phyloP scores from a whole-genome alignment of 2,329 filamentous ascomycete species.

The Fusarium bulbicola region DNA sequence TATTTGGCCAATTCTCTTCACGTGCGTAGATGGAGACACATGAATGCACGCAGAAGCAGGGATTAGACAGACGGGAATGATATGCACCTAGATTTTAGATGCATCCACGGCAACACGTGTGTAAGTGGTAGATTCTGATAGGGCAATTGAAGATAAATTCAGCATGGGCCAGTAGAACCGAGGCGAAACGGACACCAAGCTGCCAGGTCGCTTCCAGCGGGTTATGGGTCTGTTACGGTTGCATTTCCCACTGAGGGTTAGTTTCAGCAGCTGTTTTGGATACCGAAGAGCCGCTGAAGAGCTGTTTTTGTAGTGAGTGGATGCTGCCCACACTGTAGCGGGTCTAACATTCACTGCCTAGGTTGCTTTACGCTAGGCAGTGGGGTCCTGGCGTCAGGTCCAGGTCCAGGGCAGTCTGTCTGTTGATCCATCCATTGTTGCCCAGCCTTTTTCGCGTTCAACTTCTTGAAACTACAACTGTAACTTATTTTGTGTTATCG shows the following conservation, averaged over 20 bases:
- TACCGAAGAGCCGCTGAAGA: constrained; percentile 20
- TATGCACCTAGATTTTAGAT: constrained; percentile 26
- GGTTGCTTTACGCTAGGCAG: constrained; percentile 2
- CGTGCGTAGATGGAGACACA: constrained; percentile 18
- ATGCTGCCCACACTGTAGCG: background rate
- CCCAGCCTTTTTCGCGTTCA: constrained; percentile 23
- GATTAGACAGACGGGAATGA: constrained; percentile 10
- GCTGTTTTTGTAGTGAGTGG: background rate
- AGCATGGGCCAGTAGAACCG: background rate
- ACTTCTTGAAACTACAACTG: constrained; percentile 7
- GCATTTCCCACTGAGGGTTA: constrained; percentile 4
- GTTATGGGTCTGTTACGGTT: constrained; percentile 1
- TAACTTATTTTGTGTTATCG: constrained; percentile 4
- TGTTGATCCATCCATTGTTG: constrained; percentile 15
- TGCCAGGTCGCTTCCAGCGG: background rate
- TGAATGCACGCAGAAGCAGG: constrained; percentile 28
- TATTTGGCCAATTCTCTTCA: constrained; percentile 11
- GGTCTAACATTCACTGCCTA: background rate
- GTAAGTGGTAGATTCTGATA: constrained; percentile 24
- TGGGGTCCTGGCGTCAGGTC: constrained; percentile 21
- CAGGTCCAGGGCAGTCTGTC: background rate
- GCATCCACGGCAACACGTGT: constrained; percentile 27
- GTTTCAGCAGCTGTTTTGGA: constrained; percentile 16
- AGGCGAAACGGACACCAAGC: constrained; percentile 1
- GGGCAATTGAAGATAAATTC: constrained; percentile 20